phyloP scores from a whole-genome alignment of 495 filamentous ascomycete genomes.

The Usnea hakonensis region DNA sequence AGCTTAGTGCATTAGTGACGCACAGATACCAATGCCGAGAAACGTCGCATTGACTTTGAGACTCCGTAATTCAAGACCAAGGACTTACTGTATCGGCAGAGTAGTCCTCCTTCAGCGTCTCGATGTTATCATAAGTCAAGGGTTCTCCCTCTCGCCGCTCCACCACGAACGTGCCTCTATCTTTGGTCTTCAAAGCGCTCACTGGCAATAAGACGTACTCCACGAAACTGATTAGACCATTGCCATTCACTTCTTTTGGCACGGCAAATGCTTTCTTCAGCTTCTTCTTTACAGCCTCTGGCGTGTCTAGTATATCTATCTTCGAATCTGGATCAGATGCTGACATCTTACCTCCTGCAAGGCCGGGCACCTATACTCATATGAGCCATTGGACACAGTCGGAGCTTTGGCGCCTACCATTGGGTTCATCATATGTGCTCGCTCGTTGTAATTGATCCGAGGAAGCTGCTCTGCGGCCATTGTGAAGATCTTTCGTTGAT shows the following conservation, averaged over 20 bases:
- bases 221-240: conserved; percentile 75
- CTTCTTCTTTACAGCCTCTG: conserved; percentile 68
- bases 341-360: conserved; percentile 77
- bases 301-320: conserved; percentile 79
- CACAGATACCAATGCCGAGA: neutral
- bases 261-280: conserved; percentile 71
- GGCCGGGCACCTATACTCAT: conserved; percentile 42
- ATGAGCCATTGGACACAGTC: neutral
- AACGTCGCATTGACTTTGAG: neutral
- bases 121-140: conserved; percentile 64
- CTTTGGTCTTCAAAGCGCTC: conserved; percentile 38
- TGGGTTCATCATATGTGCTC: conserved; percentile 82
- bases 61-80: neutral
- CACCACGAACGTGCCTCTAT: conserved; percentile 50
- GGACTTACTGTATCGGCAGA: conserved; percentile 62
- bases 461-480: conserved; percentile 70
- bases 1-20: neutral
- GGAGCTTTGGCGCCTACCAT: conserved; percentile 49
- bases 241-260: conserved; percentile 70
- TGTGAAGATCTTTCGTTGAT: conserved; percentile 87
- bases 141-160: conserved; percentile 60
- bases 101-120: conserved; percentile 72
- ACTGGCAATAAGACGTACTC: conserved; percentile 79
- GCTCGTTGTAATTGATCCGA: conserved; percentile 58
- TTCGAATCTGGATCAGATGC: conserved; percentile 61